A percentile compares a stretch with the other conserved stretches of the same genome.
Evolutionary conservation across 257 asterid genomes (phyloP).

Genomic region (Prunella vulgaris): DNA sequence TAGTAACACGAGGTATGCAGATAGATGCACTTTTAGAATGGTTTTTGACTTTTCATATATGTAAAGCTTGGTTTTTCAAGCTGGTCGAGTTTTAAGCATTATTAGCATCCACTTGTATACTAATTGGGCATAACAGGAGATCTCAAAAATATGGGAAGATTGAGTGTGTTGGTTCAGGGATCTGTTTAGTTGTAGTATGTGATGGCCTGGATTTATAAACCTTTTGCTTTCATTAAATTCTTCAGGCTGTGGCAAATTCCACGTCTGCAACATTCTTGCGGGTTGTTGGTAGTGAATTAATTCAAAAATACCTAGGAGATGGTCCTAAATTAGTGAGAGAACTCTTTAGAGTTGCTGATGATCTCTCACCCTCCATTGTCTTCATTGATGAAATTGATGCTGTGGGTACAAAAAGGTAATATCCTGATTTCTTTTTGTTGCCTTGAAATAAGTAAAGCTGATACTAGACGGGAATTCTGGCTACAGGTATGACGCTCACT

Average conservation of each 20-base stretch:
- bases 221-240: conserved; percentile 8
- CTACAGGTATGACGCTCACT: conserved; percentile 84
- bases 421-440: neutral
- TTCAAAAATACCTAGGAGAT: conserved; percentile 92
- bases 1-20: neutral
- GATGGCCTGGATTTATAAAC: neutral
- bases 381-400: conserved; percentile 97
- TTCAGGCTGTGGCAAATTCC: conserved; percentile 94
- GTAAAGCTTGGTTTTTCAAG: conserved; percentile 5
- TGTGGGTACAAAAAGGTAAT: conserved; percentile 82
- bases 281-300: conserved; percentile 93
- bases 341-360: conserved; percentile 95
- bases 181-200: neutral
- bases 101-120: neutral
- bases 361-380: conserved; percentile 88
- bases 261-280: conserved; percentile 96
- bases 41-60: neutral
- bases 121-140: neutral
- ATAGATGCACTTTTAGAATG: neutral
- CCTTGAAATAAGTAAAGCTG: neutral
- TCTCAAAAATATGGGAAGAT: neutral
- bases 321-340: conserved; percentile 97
- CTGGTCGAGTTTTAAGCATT: neutral
- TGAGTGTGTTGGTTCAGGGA: neutral
- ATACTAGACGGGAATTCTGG: conserved; percentile 11